Percentiles rank a stretch among this genome's conserved stretches.
phyloP scores from a whole-genome alignment of 805 yeast species.

The Pichia sporocuriosa region DNA sequence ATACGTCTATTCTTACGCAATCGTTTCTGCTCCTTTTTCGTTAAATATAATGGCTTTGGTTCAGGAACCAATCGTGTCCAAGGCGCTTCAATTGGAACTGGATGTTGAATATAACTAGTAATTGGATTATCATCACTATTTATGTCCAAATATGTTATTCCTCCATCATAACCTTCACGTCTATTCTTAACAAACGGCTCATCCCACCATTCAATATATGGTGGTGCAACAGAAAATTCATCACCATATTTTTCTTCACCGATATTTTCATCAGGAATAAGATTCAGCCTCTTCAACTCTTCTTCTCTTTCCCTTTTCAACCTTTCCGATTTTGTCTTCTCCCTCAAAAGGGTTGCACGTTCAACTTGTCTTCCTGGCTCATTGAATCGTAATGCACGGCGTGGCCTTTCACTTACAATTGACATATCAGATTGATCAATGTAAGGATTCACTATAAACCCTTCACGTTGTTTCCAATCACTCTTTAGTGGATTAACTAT shows the following conservation, averaged over 20 bases:
- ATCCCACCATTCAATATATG: conserved; percentile 89
- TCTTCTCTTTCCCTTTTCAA: conserved; percentile 28
- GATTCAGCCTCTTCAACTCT: conserved; percentile 32
- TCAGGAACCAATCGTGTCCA: conserved; percentile 43
- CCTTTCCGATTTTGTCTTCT: conserved; percentile 29
- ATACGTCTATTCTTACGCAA: conserved; percentile 66
- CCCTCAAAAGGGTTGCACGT: conserved; percentile 46
- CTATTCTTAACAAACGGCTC: conserved; percentile 38
- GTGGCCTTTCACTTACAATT: conserved; percentile 15
- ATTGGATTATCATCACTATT: conserved; percentile 36
- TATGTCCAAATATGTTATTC: conserved; percentile 31
- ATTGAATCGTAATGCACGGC: conserved; percentile 44
- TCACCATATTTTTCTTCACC: conserved; percentile 43
- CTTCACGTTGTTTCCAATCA: conserved; percentile 20
- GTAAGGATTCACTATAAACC: conserved; percentile 30
- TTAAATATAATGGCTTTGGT: conserved; percentile 48
- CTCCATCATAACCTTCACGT: conserved; percentile 25
- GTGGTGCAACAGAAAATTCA: conserved; percentile 44
- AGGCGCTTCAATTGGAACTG: conserved; percentile 56
- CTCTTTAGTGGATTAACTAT: conserved; percentile 22
- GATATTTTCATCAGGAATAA: conserved; percentile 42
- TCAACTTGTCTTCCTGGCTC: conserved; percentile 58
- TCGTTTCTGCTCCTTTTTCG: conserved; percentile 69
- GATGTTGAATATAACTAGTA: conserved; percentile 75
- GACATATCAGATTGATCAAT: conserved; percentile 26